phyloP scores from a whole-genome alignment of 2,329 filamentous ascomycete species.

The Cladophialophora bantiana region DNA sequence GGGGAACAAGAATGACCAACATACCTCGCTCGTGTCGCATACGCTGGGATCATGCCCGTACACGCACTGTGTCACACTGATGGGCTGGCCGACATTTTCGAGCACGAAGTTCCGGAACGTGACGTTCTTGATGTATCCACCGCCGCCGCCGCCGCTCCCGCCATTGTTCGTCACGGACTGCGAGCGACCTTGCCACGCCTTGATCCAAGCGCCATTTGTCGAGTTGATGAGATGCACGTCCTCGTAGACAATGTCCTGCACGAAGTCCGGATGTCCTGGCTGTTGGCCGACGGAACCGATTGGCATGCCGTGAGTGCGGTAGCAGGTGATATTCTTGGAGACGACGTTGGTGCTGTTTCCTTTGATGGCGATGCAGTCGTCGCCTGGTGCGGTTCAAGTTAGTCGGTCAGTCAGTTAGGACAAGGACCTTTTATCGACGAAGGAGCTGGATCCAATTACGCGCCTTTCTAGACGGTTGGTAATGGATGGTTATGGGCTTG shows the following conservation, averaged over 20 bases:
- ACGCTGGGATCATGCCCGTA: constrained; percentile 39
- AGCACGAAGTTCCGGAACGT: constrained; percentile 69
- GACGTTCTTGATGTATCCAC: constrained; percentile 68
- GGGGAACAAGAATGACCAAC: background rate
- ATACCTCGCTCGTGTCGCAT: constrained; percentile 52
- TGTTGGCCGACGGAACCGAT: constrained; percentile 77
- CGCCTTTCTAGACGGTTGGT: too few species aligned
- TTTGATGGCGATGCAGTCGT: constrained; percentile 78
- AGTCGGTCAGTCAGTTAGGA: background rate
- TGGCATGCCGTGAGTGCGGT: constrained; percentile 74
- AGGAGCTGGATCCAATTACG: too few species aligned
- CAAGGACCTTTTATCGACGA: too few species aligned
- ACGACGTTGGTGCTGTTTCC: constrained; percentile 74
- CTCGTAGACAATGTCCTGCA: constrained; percentile 72
- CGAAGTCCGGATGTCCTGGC: constrained; percentile 67
- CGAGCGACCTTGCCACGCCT: constrained; percentile 71
- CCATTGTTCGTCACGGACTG: constrained; percentile 63
- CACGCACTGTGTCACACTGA: constrained; percentile 70
- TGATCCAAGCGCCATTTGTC: constrained; percentile 72
- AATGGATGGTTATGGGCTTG: background rate
- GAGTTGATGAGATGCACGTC: constrained; percentile 67
- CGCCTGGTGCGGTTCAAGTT: constrained; percentile 61
- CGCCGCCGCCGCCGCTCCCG: constrained; percentile 70
- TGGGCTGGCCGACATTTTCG: constrained; percentile 69
- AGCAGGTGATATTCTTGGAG: constrained; percentile 71